Evolutionary conservation across 2,329 filamentous ascomycete genomes (phyloP), one percentile per base, ranked within the genome.

Genomic region (Aspergillus novoparasiticus): DNA sequence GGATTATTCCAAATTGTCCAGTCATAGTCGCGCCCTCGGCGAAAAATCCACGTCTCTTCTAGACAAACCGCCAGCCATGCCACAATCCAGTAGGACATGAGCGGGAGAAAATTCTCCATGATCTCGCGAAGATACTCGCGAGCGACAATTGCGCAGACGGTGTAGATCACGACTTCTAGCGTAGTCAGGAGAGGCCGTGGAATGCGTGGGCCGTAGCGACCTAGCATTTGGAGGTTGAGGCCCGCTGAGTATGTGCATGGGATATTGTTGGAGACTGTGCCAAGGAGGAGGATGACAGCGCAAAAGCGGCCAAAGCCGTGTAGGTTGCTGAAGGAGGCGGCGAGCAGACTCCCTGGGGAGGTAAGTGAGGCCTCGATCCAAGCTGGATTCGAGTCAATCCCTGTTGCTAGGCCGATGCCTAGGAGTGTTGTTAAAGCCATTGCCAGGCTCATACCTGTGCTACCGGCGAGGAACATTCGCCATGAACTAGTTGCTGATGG

Each of bases 61-160:
- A 81, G 30, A 3, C 76, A 71, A 46, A 82, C 77, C 45, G 73
- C 72, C 32, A 81, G 62, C 72, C 75, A 81, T 21, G 76, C 74
- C 26, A 72, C 72, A 6, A 79, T 70, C 80, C 80, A 82, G 65
- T 82, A 82, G 19, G 78, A 76, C 71, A 82, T 81, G 14, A 82
- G 65, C 14, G 79, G 76, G 28, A 82, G 70, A 62, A 82, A 82
- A 56, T 79, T 74, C 64, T 79, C 72, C 59, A 82, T 79, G 55
- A 82, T 76, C 36, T 76, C 72, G 60, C 77, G 80, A 1, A 82
- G 71, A 50, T 75, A 70, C 51, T 78, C 74, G 5, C 76, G 76
- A 0, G 79, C 80, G 11, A 75, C 77, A 57, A 81, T 71, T 3
- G 77, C 78, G 62, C 78, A 81, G 23, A 76, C 74, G 6, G 79